Conservation (phyloP, 352 stramenopile genomes). For the Phytophthora cajani region DNA sequence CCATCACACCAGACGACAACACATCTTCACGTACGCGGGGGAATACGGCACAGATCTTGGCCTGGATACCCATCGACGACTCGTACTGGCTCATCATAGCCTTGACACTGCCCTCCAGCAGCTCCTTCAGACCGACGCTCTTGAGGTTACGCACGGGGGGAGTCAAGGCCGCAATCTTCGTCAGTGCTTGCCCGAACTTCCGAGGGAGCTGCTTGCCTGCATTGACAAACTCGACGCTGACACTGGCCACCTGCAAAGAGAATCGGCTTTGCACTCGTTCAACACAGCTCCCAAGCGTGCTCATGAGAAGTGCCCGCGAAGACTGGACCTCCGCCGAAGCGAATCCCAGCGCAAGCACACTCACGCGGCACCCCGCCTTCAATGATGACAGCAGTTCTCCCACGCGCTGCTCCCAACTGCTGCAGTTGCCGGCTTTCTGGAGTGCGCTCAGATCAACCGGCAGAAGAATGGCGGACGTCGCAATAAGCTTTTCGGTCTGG, state of each 20-base stretch:
- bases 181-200: constrained; percentile 41
- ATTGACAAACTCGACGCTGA: constrained; percentile 37
- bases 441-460: constrained; percentile 61
- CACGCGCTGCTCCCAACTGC: constrained; percentile 55
- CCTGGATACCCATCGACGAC: constrained; percentile 36
- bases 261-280: constrained; percentile 36
- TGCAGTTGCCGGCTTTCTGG: constrained; percentile 37
- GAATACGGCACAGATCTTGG: constrained; percentile 33
- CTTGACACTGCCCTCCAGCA: constrained; percentile 48
- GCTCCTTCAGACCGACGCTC: constrained; percentile 47
- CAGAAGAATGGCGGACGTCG: constrained; percentile 60
- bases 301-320: constrained; percentile 25
- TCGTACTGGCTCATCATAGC: constrained; percentile 42
- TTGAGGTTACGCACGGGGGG: constrained; percentile 29
- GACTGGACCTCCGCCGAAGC: constrained; percentile 34
- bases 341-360: constrained; percentile 53
- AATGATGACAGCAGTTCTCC: constrained; percentile 40
- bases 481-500: constrained; percentile 46
- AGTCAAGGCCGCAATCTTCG: constrained; percentile 34
- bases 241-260: constrained; percentile 22
- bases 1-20: constrained; percentile 40
- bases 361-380: constrained; percentile 38
- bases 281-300: constrained; percentile 35
- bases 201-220: constrained; percentile 21
- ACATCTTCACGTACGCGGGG: constrained; percentile 38